phyloP scores from a whole-genome alignment of 352 stramenopile species.

The Phytophthora macrochlamydospora region DNA sequence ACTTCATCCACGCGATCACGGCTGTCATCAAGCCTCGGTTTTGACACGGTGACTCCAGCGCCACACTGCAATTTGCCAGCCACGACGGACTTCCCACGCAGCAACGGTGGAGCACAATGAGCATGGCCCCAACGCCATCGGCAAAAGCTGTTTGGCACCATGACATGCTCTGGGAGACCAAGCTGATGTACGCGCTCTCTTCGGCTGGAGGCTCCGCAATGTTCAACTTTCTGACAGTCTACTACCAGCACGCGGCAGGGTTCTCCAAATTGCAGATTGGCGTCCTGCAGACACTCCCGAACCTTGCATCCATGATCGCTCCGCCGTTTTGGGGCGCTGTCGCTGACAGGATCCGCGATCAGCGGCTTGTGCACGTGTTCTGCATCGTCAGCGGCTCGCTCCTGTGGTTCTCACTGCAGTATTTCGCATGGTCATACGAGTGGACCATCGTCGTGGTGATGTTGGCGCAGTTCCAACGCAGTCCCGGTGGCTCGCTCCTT shows the following conservation, averaged over 20 bases:
- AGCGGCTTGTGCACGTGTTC: constrained; percentile 58
- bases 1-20: constrained; percentile 23
- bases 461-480: constrained; percentile 55
- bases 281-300: constrained; percentile 61
- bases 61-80: constrained; percentile 6
- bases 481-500: constrained; percentile 53
- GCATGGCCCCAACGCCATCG: constrained; percentile 6
- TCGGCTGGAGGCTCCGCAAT: constrained; percentile 54
- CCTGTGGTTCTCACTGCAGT: constrained; percentile 56
- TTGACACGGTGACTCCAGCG: background rate
- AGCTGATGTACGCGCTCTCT: constrained; percentile 71
- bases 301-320: constrained; percentile 55
- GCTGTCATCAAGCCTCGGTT: background rate
- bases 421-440: constrained; percentile 44
- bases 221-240: constrained; percentile 75
- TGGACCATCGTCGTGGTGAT: constrained; percentile 48
- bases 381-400: constrained; percentile 55
- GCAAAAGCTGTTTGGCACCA: constrained; percentile 10
- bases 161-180: constrained; percentile 50
- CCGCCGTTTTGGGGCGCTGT: constrained; percentile 74
- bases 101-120: background rate
- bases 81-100: background rate
- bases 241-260: constrained; percentile 56
- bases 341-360: constrained; percentile 57
- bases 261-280: constrained; percentile 81